Evolutionary conservation across 306 rosid species (phyloP).

Genomic region (Dalbergia cochinchinensis): DNA sequence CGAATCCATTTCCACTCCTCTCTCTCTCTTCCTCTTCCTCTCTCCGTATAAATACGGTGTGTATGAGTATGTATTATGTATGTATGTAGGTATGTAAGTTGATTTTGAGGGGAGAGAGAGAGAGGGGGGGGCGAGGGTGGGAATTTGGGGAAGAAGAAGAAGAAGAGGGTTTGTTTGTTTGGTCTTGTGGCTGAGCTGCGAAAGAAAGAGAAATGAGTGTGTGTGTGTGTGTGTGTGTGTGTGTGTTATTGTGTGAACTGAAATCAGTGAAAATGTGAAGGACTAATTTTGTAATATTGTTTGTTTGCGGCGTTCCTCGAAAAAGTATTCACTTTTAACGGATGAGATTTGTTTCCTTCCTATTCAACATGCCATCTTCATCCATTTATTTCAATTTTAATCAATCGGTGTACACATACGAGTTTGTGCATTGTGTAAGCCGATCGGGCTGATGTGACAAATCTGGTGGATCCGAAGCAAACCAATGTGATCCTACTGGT

Average conservation of each 20-base stretch:
- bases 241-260: neutral
- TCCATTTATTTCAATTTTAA: neutral
- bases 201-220: too few relatives aligned
- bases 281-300: neutral
- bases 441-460: too few relatives aligned
- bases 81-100: too few relatives aligned
- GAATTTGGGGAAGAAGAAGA: constrained; percentile 1
- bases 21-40: neutral
- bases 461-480: too few relatives aligned
- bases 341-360: neutral
- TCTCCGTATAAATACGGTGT: neutral
- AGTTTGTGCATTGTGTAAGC: too few relatives aligned
- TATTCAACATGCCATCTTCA: neutral
- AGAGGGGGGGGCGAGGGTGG: neutral
- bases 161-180: constrained; percentile 28
- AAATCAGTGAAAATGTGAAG: neutral
- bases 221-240: too few relatives aligned
- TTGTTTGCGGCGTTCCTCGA: neutral
- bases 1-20: constrained; percentile 72
- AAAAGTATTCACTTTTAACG: neutral
- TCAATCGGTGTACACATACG: too few relatives aligned
- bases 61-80: neutral
- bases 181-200: constrained; percentile 26
- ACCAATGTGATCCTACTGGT: too few relatives aligned
- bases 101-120: constrained; percentile 3